Evolutionary conservation across 1,284 basidiomycete genomes (phyloP), one percentile per base, ranked within the genome.

Genomic region (Apiotrichum gracile): DNA sequence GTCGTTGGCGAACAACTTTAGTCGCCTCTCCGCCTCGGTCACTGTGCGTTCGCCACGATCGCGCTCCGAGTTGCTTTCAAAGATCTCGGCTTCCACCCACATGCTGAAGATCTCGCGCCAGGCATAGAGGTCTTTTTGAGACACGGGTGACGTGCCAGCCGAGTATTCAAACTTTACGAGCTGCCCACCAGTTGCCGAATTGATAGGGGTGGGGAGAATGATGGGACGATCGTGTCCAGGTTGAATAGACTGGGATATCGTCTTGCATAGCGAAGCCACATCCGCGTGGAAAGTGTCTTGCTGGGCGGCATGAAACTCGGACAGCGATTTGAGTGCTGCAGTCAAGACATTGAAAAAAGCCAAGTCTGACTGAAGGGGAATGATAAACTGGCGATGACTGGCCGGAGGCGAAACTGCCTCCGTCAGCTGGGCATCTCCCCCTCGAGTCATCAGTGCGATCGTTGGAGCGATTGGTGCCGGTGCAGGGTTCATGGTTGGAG

Each of bases 81-180:
- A 97, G 7, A 97, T 84, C 66, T 94, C 86, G 2, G 83, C 77
- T 62, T 97, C 91, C 48, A 89, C 79, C 76, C 94, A 97, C 2
- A 94, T 76, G 46, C 85, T 82, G 67, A 97, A 96, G 31, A 97
- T 87, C 72, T 91, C 85, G 29, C 93, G 78, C 93, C 93, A 97
- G 4, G 84, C 82, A 66, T 91, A 92, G n/a, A 97, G 75, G 65
- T 97, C 93, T 43, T 70, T 70, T 49, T 62, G 67, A 8, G 50
- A 58, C 3, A 64, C 47, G n/a, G 35, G 5, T 12, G 46, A 17
- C 3, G 47, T 27, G 12, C 9, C 19, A 4, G 22, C 1, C 12
- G 31, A 33, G 49, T 51, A 51, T 31, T 40, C 25, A 47, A 40
- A 53, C 25, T 37, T 33, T n/a, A 40, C 26, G 1, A 27, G 17